Percentiles rank a stretch among this genome's conserved stretches.
Conservation (phyloP, 1,284 basidiomycete species). For the Malassezia sympodialis region DNA sequence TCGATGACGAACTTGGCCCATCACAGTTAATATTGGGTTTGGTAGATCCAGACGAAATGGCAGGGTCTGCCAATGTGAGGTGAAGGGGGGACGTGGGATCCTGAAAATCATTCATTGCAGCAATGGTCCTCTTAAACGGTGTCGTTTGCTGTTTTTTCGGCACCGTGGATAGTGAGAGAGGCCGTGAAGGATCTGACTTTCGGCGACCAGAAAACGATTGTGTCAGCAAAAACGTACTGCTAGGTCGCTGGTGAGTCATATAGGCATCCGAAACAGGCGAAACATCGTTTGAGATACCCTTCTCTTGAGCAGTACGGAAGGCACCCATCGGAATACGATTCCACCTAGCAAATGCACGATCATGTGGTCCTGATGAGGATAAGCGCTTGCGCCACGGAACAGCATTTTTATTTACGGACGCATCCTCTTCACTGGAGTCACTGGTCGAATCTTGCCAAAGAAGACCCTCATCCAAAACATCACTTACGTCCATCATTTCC, state of each 20-base stretch:
- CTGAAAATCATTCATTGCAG: not conserved
- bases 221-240: constrained; percentile 33
- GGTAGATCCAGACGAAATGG: not conserved
- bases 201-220: constrained; percentile 3
- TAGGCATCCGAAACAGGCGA: constrained; percentile 6
- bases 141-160: not conserved
- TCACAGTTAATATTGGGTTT: not conserved
- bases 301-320: constrained; percentile 37
- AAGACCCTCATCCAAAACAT: constrained; percentile 39
- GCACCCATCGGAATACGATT: constrained; percentile 44
- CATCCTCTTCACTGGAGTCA: constrained; percentile 16
- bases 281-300: constrained; percentile 12
- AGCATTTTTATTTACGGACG: constrained; percentile 15
- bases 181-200: not conserved
- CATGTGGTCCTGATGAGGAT: not conserved
- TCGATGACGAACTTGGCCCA: not conserved
- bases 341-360: constrained; percentile 38
- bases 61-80: constrained; percentile 11
- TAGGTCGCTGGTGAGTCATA: constrained; percentile 20
- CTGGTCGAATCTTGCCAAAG: constrained; percentile 24
- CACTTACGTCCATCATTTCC: constrained; percentile 41
- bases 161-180: not conserved
- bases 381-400: constrained; percentile 16
- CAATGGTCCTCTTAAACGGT: not conserved
- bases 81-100: constrained; percentile 6